Percentiles rank a stretch among this genome's conserved stretches.
These are phyloP conservation scores for Protomyces arabidopsidicola DNA, from an alignment of 1,139 yeast species.

Conservation along the genomic window DNA sequence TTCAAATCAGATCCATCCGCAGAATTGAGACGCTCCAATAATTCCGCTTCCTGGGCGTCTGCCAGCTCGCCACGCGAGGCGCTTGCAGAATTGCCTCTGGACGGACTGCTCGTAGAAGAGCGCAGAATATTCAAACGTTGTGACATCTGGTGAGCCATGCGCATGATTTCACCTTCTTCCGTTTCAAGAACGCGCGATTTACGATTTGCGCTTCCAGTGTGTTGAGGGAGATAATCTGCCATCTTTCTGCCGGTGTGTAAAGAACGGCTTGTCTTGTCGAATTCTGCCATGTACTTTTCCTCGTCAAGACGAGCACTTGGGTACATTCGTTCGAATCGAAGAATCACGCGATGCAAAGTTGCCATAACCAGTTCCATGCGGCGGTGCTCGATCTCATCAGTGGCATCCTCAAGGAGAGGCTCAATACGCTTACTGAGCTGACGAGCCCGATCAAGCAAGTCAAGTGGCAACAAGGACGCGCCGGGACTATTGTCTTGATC, in stretches of 20 bases:
- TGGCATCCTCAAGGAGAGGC: conserved; percentile 12
- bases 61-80: conserved; percentile 17
- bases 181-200: conserved; percentile 19
- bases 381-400: conserved; percentile 8
- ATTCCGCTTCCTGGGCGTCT: conserved; percentile 7
- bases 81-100: conserved; percentile 6
- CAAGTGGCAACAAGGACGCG: conserved; percentile 11
- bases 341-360: conserved; percentile 13
- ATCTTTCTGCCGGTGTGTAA: conserved; percentile 15
- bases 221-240: conserved; percentile 4
- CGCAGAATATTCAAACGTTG: conserved; percentile 9
- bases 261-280: background rate
- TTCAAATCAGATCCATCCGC: conserved; percentile 19
- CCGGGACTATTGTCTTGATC: background rate
- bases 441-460: conserved; percentile 16
- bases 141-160: conserved; percentile 15
- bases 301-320: background rate
- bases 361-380: conserved; percentile 10
- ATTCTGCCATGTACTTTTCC: background rate
- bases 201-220: background rate
- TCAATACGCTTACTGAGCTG: conserved; percentile 15
- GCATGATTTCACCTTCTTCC: conserved; percentile 24
- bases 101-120: conserved; percentile 16
- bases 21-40: conserved; percentile 14
- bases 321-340: conserved; percentile 13